These are phyloP conservation scores for Leccinum sublutescens DNA, from an alignment of 768 basidiomycete genomes.

Conservation along the genomic window DNA sequence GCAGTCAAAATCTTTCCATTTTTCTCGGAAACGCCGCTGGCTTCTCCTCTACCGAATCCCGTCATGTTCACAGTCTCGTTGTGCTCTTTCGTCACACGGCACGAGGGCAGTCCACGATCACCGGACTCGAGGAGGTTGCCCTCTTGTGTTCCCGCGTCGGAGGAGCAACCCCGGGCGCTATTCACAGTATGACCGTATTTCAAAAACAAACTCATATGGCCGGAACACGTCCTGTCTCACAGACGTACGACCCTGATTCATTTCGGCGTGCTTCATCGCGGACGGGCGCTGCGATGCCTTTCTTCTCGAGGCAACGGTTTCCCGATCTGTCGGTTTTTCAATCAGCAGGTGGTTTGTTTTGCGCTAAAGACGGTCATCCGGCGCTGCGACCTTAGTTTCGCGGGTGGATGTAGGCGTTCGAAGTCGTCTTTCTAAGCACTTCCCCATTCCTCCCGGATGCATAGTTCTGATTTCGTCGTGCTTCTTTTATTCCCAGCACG, in stretches of 20 bases:
- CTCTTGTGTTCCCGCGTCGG: constrained; percentile 2
- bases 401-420: background rate
- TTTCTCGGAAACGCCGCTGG: constrained; percentile 25
- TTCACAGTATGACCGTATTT: constrained; percentile 1
- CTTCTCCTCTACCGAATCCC: constrained; percentile 14
- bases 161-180: background rate
- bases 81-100: background rate
- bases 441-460: background rate
- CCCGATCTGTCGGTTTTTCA: constrained; percentile 14
- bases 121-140: background rate
- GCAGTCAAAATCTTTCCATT: constrained; percentile 22
- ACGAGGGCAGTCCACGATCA: constrained; percentile 6
- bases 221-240: constrained; percentile 1
- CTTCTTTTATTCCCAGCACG: constrained; percentile 4
- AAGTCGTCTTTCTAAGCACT: background rate
- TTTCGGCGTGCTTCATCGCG: constrained; percentile 26
- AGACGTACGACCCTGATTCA: constrained; percentile 28
- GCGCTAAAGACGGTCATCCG: constrained; percentile 5
- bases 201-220: constrained; percentile 1
- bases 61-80: background rate
- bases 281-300: constrained; percentile 4
- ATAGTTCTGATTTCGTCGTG: background rate
- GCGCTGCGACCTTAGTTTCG: background rate
- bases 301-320: constrained; percentile 17
- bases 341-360: constrained; percentile 2